A percentile compares a stretch with the other conserved stretches of the same genome.
Conservation (phyloP, 2,329 filamentous ascomycete genomes). For the Colletotrichum neosansevieriae region DNA sequence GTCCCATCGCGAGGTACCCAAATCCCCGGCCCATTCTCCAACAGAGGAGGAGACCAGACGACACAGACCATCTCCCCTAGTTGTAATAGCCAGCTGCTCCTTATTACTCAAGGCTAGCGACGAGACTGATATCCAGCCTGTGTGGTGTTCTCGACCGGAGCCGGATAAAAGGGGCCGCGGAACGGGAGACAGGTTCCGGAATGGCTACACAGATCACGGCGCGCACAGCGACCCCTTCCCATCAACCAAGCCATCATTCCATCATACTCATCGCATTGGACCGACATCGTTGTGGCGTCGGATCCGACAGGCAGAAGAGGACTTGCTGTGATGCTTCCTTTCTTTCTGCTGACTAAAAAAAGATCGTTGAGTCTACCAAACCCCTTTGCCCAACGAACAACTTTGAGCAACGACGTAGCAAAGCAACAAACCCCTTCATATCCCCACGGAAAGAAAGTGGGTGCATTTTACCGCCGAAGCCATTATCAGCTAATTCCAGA, state of each 20-base stretch:
- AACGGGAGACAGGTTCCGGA: not conserved
- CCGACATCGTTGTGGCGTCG: too few species aligned
- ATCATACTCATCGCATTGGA: conserved; percentile 25
- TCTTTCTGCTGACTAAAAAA: too few species aligned
- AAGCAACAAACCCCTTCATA: too few species aligned
- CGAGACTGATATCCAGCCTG: not conserved
- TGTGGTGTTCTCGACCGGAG: not conserved
- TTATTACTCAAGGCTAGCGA: too few species aligned
- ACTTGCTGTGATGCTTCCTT: too few species aligned
- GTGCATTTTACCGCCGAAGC: too few species aligned
- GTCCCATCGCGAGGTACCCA: conserved; percentile 1
- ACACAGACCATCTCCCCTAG: not conserved
- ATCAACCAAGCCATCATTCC: conserved; percentile 1
- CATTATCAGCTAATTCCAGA: too few species aligned
- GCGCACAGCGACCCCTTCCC: conserved; percentile 2
- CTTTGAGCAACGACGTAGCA: too few species aligned
- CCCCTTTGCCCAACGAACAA: not conserved
- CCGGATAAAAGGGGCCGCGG: not conserved
- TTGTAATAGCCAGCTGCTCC: not conserved
- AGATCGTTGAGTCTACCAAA: too few species aligned
- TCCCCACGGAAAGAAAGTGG: too few species aligned
- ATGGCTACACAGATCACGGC: not conserved
- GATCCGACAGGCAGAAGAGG: too few species aligned
- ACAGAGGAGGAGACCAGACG: not conserved
- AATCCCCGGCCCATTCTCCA: not conserved